Percentiles rank a stretch among this genome's conserved stretches.
These are phyloP conservation scores for Globisporangium mamillatum DNA, from an alignment of 352 stramenopile genomes.

Conservation along the genomic window DNA sequence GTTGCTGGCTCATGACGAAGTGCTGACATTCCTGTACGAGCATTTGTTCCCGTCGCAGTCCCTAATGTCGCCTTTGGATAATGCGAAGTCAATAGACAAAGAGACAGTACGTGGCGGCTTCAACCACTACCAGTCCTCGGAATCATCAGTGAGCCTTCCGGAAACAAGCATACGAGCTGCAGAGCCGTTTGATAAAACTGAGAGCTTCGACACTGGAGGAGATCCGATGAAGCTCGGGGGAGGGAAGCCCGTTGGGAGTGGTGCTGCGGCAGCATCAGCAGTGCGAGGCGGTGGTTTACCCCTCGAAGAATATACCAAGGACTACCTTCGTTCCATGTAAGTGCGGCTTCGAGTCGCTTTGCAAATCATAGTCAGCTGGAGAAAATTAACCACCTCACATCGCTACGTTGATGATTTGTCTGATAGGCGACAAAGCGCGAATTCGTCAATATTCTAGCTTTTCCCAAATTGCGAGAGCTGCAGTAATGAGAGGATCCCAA, in stretches of 20 bases:
- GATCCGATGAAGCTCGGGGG: not conserved
- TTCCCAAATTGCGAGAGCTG: not conserved
- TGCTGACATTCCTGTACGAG: conserved; percentile 70
- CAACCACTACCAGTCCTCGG: conserved; percentile 6
- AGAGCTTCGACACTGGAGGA: not conserved
- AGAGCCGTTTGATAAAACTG: conserved; percentile 1
- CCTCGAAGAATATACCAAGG: conserved; percentile 51
- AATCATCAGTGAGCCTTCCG: conserved; percentile 23
- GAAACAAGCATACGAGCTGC: conserved; percentile 7
- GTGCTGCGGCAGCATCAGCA: conserved; percentile 35
- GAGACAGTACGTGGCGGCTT: not conserved
- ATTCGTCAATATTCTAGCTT: conserved; percentile 3
- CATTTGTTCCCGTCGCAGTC: conserved; percentile 62
- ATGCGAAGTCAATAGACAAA: conserved; percentile 16
- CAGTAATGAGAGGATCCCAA: not conserved
- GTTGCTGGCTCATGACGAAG: conserved; percentile 76
- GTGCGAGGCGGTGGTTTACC: conserved; percentile 31
- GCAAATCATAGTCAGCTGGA: not conserved
- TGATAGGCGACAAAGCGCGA: conserved; percentile 9
- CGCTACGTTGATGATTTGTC: not conserved
- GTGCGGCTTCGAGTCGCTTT: not conserved
- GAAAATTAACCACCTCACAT: not conserved
- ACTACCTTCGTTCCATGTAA: conserved; percentile 53
- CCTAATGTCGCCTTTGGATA: conserved; percentile 7
- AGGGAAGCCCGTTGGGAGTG: conserved; percentile 30